Conservation (phyloP, 2,329 filamentous ascomycete genomes). For the Sclerotinia trifoliorum region DNA sequence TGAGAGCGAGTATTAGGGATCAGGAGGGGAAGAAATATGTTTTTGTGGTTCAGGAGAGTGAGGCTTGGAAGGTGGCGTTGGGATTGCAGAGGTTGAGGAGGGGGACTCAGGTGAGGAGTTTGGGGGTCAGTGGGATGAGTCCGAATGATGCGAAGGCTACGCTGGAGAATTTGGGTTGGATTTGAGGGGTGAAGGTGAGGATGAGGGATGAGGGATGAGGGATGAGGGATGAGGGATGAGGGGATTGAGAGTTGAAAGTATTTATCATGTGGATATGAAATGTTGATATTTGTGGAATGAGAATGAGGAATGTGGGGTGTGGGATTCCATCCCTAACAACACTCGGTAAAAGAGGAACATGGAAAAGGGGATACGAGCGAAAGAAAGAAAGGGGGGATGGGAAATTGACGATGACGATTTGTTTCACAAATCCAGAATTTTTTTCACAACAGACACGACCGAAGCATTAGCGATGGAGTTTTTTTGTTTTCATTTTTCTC, state of each 20-base stretch:
- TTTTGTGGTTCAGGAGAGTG: slow-evolving; percentile 62
- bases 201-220: background rate
- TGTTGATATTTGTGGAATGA: background rate
- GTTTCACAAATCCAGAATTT: background rate
- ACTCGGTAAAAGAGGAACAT: no score
- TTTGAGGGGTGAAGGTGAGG: slow-evolving; percentile 13
- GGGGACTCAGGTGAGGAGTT: slow-evolving; percentile 58
- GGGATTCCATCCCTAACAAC: background rate
- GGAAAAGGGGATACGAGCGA: background rate
- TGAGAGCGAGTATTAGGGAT: slow-evolving; percentile 63
- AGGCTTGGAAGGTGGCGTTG: slow-evolving; percentile 66
- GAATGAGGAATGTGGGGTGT: slow-evolving; percentile 24
- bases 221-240: background rate
- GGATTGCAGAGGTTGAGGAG: slow-evolving; percentile 60
- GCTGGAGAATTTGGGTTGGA: slow-evolving; percentile 57
- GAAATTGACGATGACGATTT: background rate
- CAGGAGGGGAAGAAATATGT: slow-evolving; percentile 65
- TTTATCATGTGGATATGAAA: background rate
- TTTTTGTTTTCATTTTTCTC: slow-evolving; percentile 15
- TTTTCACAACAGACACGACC: slow-evolving; percentile 15
- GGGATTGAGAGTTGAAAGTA: slow-evolving; percentile 3
- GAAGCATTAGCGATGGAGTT: slow-evolving; percentile 36
- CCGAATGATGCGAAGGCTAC: slow-evolving; percentile 53
- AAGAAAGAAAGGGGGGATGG: background rate
- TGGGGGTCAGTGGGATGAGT: slow-evolving; percentile 58